A percentile compares a stretch with the other conserved stretches of the same genome.
Conservation (phyloP, 2,329 filamentous ascomycete species). For the Neobulgaria alba region DNA sequence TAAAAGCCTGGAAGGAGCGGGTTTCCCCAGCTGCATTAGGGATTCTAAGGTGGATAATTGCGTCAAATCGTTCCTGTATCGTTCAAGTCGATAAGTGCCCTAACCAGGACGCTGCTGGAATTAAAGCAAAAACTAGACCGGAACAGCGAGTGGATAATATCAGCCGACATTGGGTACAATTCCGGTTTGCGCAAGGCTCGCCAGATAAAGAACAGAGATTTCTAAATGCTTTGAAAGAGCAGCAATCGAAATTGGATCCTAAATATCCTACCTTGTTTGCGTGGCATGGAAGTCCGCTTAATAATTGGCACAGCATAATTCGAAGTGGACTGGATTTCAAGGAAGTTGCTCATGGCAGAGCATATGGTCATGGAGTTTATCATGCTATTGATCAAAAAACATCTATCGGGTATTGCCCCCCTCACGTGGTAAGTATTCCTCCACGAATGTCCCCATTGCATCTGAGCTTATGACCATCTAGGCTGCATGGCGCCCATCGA, state of each 20-base stretch:
- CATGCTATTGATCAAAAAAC: slow-evolving; percentile 53
- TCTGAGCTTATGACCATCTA: background rate
- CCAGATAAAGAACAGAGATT: slow-evolving; percentile 81
- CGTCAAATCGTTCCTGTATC: slow-evolving; percentile 82
- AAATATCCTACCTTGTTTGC: slow-evolving; percentile 67
- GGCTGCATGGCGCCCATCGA: slow-evolving; percentile 56
- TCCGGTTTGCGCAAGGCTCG: slow-evolving; percentile 79
- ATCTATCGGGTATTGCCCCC: slow-evolving; percentile 34
- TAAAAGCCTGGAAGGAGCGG: slow-evolving; percentile 44
- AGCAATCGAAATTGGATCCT: slow-evolving; percentile 28
- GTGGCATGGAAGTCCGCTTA: slow-evolving; percentile 71
- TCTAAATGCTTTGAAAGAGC: slow-evolving; percentile 47
- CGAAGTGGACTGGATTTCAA: slow-evolving; percentile 72
- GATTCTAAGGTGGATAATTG: slow-evolving; percentile 78
- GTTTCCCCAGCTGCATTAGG: slow-evolving; percentile 59
- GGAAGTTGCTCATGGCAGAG: slow-evolving; percentile 52
- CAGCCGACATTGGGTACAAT: slow-evolving; percentile 59
- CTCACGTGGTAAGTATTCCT: slow-evolving; percentile 10
- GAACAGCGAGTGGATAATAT: slow-evolving; percentile 49
- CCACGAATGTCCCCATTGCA: too few species aligned
- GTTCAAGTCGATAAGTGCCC: slow-evolving; percentile 54
- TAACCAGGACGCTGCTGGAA: slow-evolving; percentile 19
- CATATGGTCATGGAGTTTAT: slow-evolving; percentile 75
- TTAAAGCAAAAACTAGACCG: slow-evolving; percentile 17
- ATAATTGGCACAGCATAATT: slow-evolving; percentile 87